Evolutionary conservation across 2,329 filamentous ascomycete species (phyloP), one percentile per base, ranked within the genome.

Genomic region (Huntiella bhutanensis): DNA sequence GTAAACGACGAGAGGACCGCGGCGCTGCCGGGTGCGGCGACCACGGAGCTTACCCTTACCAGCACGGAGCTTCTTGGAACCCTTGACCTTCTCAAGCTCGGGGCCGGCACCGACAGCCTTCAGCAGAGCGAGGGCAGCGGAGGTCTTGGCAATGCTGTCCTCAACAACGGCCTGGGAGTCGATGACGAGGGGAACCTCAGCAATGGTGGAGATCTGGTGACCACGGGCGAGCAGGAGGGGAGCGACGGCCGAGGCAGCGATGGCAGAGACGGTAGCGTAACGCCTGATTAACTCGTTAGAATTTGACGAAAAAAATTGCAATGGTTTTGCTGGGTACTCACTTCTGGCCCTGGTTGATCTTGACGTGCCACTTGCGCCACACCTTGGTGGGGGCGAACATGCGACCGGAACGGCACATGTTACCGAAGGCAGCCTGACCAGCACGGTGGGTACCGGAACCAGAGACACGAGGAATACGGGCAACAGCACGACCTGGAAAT

Each of bases 331-430:
- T 39, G 17, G 41, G 47, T 28, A 66, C 77, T 68, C 65, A 86
- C 84, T 91, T 94, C 79, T 98, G 91, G 69, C 82, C 82, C 69
- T 92, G 78, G 78, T 93, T 94, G 79, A 98, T 78, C 86, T 96
- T 96, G 76, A 95, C 77, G 77, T 98, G 91, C 92, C 91, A 98
- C 77, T 94, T 95, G 68, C 91, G 79, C 92, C 91, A 98, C 73
- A 94, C 82, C 82, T 98, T 98, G 71, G 91, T 98, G 58, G 91
- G 91, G 59, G 91, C 91, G 73, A 98, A 98, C 91, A 98, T 98
- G 73, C 91, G 91, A 75, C 92, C 91, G 65, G 88, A 94, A 68
- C 91, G 87, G 75, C 91, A 98, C 86, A 88, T 86, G 83, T 98
- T 98, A 85, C 91, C 91, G 70, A 96, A 98, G 60, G 91, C 91